A percentile compares a stretch with the other conserved stretches of the same genome.
phyloP scores from a whole-genome alignment of 2,329 filamentous ascomycete genomes.

The Clarireedia monteithiana region DNA sequence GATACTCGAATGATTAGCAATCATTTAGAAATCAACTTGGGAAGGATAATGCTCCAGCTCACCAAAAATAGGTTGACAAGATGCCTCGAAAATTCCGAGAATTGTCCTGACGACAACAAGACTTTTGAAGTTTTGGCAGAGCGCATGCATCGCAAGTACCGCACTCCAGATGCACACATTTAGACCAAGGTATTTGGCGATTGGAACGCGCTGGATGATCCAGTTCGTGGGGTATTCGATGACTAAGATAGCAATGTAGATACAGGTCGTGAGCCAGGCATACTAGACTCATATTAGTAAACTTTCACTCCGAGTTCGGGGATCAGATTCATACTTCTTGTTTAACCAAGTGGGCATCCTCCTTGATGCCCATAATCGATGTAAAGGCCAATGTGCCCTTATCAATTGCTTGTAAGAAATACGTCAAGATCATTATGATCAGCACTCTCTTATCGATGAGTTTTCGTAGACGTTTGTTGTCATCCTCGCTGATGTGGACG shows the following conservation, averaged over 20 bases:
- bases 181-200: conserved; percentile 5
- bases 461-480: conserved; percentile 52
- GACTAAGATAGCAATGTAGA: conserved; percentile 22
- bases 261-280: conserved; percentile 24
- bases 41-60: conserved; percentile 27
- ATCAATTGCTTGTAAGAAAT: conserved; percentile 35
- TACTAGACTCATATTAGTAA: conserved; percentile 13
- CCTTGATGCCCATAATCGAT: conserved; percentile 24
- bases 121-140: conserved; percentile 48
- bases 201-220: conserved; percentile 20
- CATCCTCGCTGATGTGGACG: conserved; percentile 50
- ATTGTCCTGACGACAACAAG: conserved; percentile 58
- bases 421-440: conserved; percentile 58
- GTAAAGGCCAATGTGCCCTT: conserved; percentile 26
- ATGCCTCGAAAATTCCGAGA: conserved; percentile 59
- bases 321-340: conserved; percentile 49
- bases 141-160: not conserved
- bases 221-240: conserved; percentile 34
- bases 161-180: conserved; percentile 6
- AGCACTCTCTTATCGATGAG: conserved; percentile 63
- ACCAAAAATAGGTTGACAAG: conserved; percentile 60
- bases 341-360: conserved; percentile 30
- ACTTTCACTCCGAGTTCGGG: conserved; percentile 46
- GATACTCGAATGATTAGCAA: not conserved
- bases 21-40: not conserved